phyloP scores from a whole-genome alignment of 805 yeast species.

The Cephaloascus albidus region DNA sequence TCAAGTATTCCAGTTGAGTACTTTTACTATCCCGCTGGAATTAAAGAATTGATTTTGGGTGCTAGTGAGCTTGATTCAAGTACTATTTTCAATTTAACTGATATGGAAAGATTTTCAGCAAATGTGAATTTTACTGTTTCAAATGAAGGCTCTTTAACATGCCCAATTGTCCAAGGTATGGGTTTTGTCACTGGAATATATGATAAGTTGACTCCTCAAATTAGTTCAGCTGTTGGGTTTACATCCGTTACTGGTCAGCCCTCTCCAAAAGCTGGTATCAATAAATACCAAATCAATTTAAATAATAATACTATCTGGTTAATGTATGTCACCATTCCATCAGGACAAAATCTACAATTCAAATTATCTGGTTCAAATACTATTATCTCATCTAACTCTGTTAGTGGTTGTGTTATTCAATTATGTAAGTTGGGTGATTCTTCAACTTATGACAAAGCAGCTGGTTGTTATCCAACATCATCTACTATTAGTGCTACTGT shows the following conservation, averaged over 20 bases:
- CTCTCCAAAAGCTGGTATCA: constrained; percentile 6
- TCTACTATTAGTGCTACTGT: constrained; percentile 29
- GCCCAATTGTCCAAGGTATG: background rate
- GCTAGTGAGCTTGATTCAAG: constrained; percentile 2
- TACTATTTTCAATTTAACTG: background rate
- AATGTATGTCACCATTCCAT: constrained; percentile 23
- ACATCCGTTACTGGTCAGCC: constrained; percentile 1
- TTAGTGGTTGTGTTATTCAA: constrained; percentile 12
- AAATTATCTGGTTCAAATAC: constrained; percentile 11
- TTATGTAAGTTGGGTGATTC: constrained; percentile 14
- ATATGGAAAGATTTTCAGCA: background rate
- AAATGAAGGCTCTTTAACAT: background rate
- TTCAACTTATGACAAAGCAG: constrained; percentile 42
- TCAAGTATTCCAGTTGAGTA: constrained; percentile 6
- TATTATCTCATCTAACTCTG: constrained; percentile 9
- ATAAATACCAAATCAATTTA: constrained; percentile 8
- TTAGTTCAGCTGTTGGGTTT: constrained; percentile 4
- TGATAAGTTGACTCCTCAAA: constrained; percentile 3
- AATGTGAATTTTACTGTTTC: background rate
- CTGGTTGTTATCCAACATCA: constrained; percentile 50
- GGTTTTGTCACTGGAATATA: background rate
- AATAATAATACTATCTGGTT: constrained; percentile 8
- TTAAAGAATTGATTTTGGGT: constrained; percentile 6
- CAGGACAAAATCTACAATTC: constrained; percentile 20
- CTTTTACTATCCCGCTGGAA: constrained; percentile 9